phyloP scores from a whole-genome alignment of 192 early-diverging fungal genomes.

The Lobosporangium transversale region DNA sequence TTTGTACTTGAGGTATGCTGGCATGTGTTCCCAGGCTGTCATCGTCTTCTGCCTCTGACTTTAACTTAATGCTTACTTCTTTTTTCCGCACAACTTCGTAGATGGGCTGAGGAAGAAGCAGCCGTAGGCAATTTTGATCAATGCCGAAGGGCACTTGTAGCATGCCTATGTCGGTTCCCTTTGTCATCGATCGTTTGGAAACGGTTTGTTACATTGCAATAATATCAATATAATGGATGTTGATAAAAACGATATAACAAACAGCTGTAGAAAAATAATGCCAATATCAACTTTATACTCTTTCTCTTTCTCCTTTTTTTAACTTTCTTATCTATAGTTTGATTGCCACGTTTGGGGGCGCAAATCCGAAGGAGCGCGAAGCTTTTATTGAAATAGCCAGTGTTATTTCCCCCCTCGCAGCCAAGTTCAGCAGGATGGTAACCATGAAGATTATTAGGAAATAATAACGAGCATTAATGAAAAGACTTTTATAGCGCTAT shows the following conservation, averaged over 20 bases:
- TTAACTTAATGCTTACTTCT: background rate
- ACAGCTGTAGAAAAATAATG: constrained; percentile 3
- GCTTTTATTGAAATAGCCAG: constrained; percentile 20
- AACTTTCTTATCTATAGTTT: constrained; percentile 12
- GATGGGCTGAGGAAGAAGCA: constrained; percentile 25
- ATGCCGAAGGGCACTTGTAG: constrained; percentile 12
- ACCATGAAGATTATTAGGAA: background rate
- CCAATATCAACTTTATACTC: constrained; percentile 11
- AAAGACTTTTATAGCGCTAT: background rate
- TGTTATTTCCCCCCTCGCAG: constrained; percentile 17
- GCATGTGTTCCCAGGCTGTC: background rate
- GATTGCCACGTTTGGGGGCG: constrained; percentile 1
- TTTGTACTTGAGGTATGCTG: constrained; percentile 27
- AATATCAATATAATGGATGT: constrained; percentile 1
- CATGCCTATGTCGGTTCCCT: constrained; percentile 31
- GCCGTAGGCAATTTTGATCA: constrained; percentile 4
- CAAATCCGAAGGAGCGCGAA: background rate
- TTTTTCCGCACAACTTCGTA: background rate
- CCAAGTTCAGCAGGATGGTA: constrained; percentile 31
- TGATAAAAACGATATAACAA: background rate
- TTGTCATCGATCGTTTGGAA: constrained; percentile 38
- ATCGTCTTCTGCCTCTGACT: background rate
- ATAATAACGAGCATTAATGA: background rate
- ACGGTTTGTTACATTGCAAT: constrained; percentile 34
- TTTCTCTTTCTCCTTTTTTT: background rate